Evolutionary conservation across 495 filamentous ascomycete species (phyloP), one percentile per base, ranked within the genome.

Genomic region (Hypoxylon crocopeplum): DNA sequence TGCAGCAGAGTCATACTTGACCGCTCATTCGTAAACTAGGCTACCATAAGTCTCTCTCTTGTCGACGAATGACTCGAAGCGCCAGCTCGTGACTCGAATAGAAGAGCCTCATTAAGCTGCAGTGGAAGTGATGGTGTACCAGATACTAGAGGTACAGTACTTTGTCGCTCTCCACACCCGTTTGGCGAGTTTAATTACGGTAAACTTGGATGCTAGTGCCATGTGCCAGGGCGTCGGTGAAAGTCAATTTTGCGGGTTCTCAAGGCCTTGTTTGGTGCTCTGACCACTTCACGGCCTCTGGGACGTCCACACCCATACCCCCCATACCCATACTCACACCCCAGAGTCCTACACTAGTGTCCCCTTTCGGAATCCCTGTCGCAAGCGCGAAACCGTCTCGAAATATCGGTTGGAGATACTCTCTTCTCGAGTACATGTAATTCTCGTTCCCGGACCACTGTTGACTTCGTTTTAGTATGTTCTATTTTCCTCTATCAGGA

Each of bases 181-280:
- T 42, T 27, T 41, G 39, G 39, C n/a, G 13, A 25, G 21, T 27
- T 42, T 8, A 42, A 42, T 5, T 22, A 42, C 20, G 39, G 21
- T 25, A 15, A 29, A 42, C 22, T 29, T 27, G 4, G 8, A 27
- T 53, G 12, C 45, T 61, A 56, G 39, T 56, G 50, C 20, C 45
- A 30, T 52, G 48, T 58, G 38, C 49, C 50, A 64, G 38, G 30
- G 25, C 49, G 15, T 59, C 49, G 49, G 60, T 55, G 61, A 59
- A 56, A 64, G 61, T 22, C 55, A 64, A 64, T 59, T 56, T 59
- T 64, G 61, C 55, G 61, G 60, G 60, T 16, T 58, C 21, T 21
- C 10, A 20, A 16, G 10, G 10, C 25, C 10, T 38, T 4, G 34
- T 8, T 16, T 16, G 11, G 3, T 5, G 61, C 61, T 56, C 47